Conservation (phyloP, 768 basidiomycete genomes). For the Mycena olivaceomarginata region DNA sequence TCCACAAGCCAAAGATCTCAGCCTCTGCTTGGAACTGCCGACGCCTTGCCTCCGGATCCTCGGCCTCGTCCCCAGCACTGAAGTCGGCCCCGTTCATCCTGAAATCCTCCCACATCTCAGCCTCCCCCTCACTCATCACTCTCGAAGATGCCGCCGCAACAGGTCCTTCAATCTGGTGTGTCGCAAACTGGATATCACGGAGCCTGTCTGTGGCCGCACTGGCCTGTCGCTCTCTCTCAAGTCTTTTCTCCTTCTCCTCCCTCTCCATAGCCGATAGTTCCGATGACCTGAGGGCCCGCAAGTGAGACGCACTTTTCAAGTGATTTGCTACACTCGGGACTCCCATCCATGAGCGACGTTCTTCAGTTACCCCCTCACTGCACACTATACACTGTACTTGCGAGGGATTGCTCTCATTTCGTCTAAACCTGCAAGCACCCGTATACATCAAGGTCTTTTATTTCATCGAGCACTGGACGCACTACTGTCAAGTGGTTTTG, state of each 20-base stretch:
- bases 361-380: background rate
- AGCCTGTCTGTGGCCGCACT: background rate
- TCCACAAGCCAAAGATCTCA: background rate
- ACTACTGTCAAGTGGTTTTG: background rate
- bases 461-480: background rate
- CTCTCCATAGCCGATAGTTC: background rate
- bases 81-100: conserved; percentile 10
- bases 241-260: background rate
- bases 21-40: background rate
- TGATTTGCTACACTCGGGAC: background rate
- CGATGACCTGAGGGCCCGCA: background rate
- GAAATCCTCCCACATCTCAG: conserved; percentile 1
- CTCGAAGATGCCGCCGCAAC: background rate
- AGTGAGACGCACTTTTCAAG: background rate
- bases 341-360: background rate
- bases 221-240: background rate
- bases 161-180: background rate
- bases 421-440: background rate
- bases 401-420: background rate
- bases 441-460: background rate
- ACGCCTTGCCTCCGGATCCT: background rate
- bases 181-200: background rate
- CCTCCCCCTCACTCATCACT: background rate
- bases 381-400: conserved; percentile 2
- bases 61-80: conserved; percentile 17